Conservation (phyloP, 2,329 filamentous ascomycete species). For the Calonectria multiphialidica region DNA sequence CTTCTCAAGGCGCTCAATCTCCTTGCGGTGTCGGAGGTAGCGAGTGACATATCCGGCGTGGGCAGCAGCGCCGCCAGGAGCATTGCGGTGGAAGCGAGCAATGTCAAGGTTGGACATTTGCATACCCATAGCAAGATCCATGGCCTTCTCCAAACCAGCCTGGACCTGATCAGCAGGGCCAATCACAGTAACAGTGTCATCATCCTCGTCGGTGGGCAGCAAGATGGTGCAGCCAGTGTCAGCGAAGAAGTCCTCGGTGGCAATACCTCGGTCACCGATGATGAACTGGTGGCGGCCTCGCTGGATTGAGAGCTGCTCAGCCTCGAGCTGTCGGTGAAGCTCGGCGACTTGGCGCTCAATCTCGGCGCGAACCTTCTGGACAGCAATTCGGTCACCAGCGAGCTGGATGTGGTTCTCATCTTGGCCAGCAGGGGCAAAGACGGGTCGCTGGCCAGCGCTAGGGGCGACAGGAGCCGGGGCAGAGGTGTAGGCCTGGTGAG, state of each 20-base stretch:
- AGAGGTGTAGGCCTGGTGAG: conserved; percentile 81
- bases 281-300: conserved; percentile 95
- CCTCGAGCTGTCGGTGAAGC: conserved; percentile 79
- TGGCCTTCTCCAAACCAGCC: conserved; percentile 82
- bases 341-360: conserved; percentile 84
- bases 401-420: conserved; percentile 84
- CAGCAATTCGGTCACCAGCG: conserved; percentile 85
- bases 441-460: conserved; percentile 72
- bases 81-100: conserved; percentile 80
- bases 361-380: conserved; percentile 82
- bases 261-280: conserved; percentile 84
- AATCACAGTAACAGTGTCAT: conserved; percentile 86
- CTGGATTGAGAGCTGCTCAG: conserved; percentile 86
- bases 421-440: conserved; percentile 77
- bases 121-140: conserved; percentile 90
- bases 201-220: conserved; percentile 81
- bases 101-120: conserved; percentile 87
- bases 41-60: conserved; percentile 90
- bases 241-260: conserved; percentile 86
- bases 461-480: conserved; percentile 75
- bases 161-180: conserved; percentile 82
- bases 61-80: conserved; percentile 76
- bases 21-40: conserved; percentile 85
- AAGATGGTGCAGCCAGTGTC: conserved; percentile 93
- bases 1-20: conserved; percentile 85